Percentiles rank a stretch among this genome's conserved stretches.
phyloP scores from a whole-genome alignment of 305 asterid species.

The Nicotiana rustica region DNA sequence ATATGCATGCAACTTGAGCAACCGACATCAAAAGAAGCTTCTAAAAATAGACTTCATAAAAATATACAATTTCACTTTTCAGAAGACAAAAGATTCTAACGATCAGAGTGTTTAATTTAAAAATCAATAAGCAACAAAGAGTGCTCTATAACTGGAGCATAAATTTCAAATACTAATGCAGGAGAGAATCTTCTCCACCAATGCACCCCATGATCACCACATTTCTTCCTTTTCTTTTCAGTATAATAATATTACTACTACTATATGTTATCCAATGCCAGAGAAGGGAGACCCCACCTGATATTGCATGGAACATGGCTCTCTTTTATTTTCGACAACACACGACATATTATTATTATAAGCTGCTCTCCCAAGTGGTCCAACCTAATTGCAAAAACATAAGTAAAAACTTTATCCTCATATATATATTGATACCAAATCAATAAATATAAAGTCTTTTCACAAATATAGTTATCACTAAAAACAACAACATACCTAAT shows the following conservation, averaged over 20 bases:
- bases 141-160: neutral
- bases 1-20: too few relatives aligned
- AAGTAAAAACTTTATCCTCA: too few relatives aligned
- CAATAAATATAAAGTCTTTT: too few relatives aligned
- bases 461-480: too few relatives aligned
- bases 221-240: neutral
- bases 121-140: neutral
- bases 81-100: neutral
- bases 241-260: neutral
- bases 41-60: neutral
- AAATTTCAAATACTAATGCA: neutral
- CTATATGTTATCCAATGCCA: neutral
- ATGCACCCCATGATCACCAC: neutral
- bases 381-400: neutral
- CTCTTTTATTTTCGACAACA: neutral
- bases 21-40: neutral
- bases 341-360: neutral
- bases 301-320: constrained; percentile 22
- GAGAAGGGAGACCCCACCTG: neutral
- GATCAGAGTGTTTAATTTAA: neutral
- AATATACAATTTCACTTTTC: neutral
- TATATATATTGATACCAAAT: too few relatives aligned
- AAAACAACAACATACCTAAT: too few relatives aligned
- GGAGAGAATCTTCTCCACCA: neutral
- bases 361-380: neutral